Conservation (phyloP, 139 green algal genomes). For the Spirogloea muscicola region DNA sequence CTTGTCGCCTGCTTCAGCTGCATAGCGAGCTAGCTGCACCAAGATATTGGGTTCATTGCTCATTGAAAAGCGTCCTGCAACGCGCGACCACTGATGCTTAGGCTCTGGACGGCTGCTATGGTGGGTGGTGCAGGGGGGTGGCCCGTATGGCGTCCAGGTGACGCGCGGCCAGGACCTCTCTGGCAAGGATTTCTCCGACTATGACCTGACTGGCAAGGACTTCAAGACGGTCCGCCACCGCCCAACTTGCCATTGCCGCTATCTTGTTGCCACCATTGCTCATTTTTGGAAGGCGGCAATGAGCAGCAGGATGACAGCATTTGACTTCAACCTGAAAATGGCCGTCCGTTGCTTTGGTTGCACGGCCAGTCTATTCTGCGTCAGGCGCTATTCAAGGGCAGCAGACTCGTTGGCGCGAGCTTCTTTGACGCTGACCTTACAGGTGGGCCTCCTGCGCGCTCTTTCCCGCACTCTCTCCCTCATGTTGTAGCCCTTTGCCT, state of each 20-base stretch:
- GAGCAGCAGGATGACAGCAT: no score
- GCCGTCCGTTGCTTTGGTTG: no score
- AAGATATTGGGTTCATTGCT: no score
- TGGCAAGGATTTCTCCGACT: slow-evolving; percentile 36
- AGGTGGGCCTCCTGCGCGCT: slow-evolving; percentile 11
- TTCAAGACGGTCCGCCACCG: slow-evolving; percentile 54
- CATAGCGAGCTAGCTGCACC: no score
- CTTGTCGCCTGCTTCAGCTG: no score
- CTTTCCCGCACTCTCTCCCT: neutral
- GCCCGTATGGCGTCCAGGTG: slow-evolving; percentile 43
- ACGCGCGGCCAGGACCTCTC: slow-evolving; percentile 47
- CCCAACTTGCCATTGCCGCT: no score
- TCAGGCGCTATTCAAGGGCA: slow-evolving; percentile 36
- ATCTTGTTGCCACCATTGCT: no score
- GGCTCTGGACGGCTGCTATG: no score
- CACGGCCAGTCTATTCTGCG: slow-evolving; percentile 40
- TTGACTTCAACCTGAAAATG: no score
- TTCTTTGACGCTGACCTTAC: slow-evolving; percentile 49
- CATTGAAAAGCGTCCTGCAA: no score
- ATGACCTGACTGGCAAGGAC: slow-evolving; percentile 39
- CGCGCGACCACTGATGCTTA: no score
- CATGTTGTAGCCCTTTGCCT: neutral
- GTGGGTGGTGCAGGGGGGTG: slow-evolving; percentile 29
- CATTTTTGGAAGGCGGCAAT: no score
- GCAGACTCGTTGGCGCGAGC: slow-evolving; percentile 35